Base-by-base conservation (phyloP, 106 monocot genomes). In the Platanthera zijinensis region DNA sequence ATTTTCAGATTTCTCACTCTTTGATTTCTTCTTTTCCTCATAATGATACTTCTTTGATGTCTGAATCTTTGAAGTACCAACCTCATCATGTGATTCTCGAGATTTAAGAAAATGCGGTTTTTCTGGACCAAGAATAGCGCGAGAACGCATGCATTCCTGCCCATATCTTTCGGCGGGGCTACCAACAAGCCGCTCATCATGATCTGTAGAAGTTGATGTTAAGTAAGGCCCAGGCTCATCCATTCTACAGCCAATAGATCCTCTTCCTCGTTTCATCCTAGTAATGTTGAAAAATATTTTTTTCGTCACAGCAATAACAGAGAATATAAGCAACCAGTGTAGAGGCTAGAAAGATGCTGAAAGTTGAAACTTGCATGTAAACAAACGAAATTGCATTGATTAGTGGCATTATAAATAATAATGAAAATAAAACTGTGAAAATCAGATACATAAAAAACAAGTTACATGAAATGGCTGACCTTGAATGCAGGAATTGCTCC, bases 141-240 rank as follows among this genome's bases (percentile, higher is more conserved):
- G 78, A n/a, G 78, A 76, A 9, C 57, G 57, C 70, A 86, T 84
- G 77, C 77, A 72, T 3, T 85, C 82, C 69, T 92, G 86, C 52
- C 79, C 73, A 39, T 64, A 70, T 56, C 87, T 81, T 18, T 77
- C 28, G 17, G 82, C 83, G 63, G 73, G 47, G 68, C n/a, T 22
- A 21, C 48, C 47, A 10, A 15, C 13, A 19, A 10, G 4, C 50
- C 54, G 50, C 1, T 32, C 84, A 51, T 77, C 76, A 5, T 70
- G 50, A 74, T 73, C 57, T 10, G 54, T 59, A 46, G 79, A 69
- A 32, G 50, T 7, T 22, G 84, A 69, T 2, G 50, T 21, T 56
- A 83, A 79, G 72, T 86, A 97, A 7, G 96, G 96, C 77, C 96
- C 93, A 63, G 96, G 83, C 78, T 97, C 96, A 84, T 97, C 96